Conservation (phyloP, 208 protist species). For the Plasmodiophora brassicae region DNA sequence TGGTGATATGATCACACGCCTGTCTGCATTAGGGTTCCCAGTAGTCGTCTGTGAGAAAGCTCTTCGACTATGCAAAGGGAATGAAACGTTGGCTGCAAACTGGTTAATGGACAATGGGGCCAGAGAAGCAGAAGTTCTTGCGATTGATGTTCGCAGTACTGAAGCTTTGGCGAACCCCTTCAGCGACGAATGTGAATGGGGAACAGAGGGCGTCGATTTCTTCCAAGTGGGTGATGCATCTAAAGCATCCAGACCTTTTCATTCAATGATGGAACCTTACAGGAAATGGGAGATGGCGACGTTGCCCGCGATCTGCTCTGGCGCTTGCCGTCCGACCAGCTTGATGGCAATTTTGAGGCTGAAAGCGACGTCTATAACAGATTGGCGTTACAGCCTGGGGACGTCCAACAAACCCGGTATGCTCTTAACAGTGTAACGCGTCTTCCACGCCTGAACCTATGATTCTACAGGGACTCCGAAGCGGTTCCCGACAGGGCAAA, state of each 20-base stretch:
- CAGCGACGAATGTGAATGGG: background rate
- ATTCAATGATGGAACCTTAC: background rate
- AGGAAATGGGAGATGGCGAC: conserved; percentile 26
- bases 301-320: background rate
- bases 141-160: background rate
- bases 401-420: background rate
- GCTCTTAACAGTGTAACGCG: background rate
- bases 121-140: background rate
- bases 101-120: conserved; percentile 1
- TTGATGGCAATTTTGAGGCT: conserved; percentile 14
- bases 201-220: background rate
- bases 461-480: background rate
- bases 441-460: background rate
- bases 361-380: conserved; percentile 16
- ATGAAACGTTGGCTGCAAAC: background rate
- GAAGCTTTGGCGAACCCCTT: background rate
- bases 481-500: background rate
- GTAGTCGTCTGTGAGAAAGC: background rate
- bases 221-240: background rate
- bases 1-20: background rate
- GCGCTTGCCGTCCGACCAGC: background rate
- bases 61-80: background rate
- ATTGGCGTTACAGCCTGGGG: background rate
- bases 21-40: background rate
- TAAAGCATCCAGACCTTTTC: background rate